Evolutionary conservation across 2,329 filamentous ascomycete genomes (phyloP).

Genomic region (Erysiphe pulchra): DNA sequence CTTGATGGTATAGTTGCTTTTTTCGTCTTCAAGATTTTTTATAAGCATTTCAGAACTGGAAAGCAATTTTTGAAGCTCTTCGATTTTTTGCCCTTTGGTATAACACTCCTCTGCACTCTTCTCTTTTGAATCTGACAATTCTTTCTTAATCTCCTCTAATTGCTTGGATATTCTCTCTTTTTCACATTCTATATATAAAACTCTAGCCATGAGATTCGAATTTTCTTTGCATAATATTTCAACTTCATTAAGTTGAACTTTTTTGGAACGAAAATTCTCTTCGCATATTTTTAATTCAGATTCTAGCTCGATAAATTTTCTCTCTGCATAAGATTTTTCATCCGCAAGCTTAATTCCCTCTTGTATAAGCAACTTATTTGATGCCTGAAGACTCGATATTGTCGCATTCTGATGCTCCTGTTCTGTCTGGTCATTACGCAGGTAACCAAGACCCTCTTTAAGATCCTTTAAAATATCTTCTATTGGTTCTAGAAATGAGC

Average conservation of each 20-base stretch:
- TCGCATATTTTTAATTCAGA: slow-evolving; percentile 4
- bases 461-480: slow-evolving; percentile 5
- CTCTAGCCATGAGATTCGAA: slow-evolving; percentile 3
- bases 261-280: slow-evolving; percentile 5
- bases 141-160: slow-evolving; percentile 13
- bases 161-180: slow-evolving; percentile 9
- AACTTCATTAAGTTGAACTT: slow-evolving; percentile 5
- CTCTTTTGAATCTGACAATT: slow-evolving; percentile 6
- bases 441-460: slow-evolving; percentile 5
- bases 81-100: slow-evolving; percentile 3
- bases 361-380: slow-evolving; percentile 4
- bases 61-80: slow-evolving; percentile 3
- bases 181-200: slow-evolving; percentile 7
- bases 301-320: slow-evolving; percentile 4
- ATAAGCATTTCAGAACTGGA: slow-evolving; percentile 6
- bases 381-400: slow-evolving; percentile 6
- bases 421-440: slow-evolving; percentile 4
- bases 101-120: slow-evolving; percentile 1
- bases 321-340: slow-evolving; percentile 3
- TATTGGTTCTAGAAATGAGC: slow-evolving; percentile 1
- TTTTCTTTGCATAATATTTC: slow-evolving; percentile 6
- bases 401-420: slow-evolving; percentile 3
- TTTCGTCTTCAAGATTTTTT: slow-evolving; percentile 8
- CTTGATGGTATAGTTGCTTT: slow-evolving; percentile 6
- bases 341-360: slow-evolving; percentile 3